Conservation (phyloP, 768 basidiomycete genomes). For the Mycena polygramma region DNA sequence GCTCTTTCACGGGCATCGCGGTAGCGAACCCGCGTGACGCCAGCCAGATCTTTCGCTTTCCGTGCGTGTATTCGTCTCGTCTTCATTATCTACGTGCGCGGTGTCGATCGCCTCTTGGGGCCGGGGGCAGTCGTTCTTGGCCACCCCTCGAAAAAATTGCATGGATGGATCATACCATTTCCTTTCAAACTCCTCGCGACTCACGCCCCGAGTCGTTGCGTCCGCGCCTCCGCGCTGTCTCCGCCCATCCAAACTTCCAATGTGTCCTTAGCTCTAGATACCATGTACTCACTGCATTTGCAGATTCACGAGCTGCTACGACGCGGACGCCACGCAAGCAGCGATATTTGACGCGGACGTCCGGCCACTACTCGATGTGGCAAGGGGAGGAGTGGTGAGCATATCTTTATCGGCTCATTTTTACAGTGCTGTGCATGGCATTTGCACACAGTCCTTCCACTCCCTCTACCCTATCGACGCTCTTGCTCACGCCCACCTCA, state of each 20-base stretch:
- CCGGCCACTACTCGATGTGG: constrained; percentile 81
- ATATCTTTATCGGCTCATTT: background rate
- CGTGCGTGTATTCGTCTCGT: constrained; percentile 55
- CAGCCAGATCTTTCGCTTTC: constrained; percentile 82
- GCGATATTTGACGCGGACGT: constrained; percentile 85
- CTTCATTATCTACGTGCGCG: too few relatives aligned
- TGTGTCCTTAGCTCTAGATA: background rate
- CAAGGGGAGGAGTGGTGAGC: constrained; percentile 81
- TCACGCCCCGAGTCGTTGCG: too few relatives aligned
- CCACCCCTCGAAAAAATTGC: too few relatives aligned
- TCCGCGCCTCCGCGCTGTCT: background rate
- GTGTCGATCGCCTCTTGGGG: too few relatives aligned
- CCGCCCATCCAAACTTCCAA: background rate
- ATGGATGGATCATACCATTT: too few relatives aligned
- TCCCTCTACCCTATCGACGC: background rate
- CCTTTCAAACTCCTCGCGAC: too few relatives aligned
- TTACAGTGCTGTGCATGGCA: background rate
- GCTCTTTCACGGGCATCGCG: constrained; percentile 61
- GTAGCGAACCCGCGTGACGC: constrained; percentile 81
- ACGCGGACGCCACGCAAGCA: constrained; percentile 75
- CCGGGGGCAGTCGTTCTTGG: too few relatives aligned
- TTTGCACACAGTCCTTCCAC: background rate
- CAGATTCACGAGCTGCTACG: constrained; percentile 85
- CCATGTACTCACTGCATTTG: background rate
- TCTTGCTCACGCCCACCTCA: constrained; percentile 43